Percentiles rank a stretch among this genome's conserved stretches.
phyloP scores from a whole-genome alignment of 176 grass and related monocot genomes.

The Tillandsia leiboldiana region DNA sequence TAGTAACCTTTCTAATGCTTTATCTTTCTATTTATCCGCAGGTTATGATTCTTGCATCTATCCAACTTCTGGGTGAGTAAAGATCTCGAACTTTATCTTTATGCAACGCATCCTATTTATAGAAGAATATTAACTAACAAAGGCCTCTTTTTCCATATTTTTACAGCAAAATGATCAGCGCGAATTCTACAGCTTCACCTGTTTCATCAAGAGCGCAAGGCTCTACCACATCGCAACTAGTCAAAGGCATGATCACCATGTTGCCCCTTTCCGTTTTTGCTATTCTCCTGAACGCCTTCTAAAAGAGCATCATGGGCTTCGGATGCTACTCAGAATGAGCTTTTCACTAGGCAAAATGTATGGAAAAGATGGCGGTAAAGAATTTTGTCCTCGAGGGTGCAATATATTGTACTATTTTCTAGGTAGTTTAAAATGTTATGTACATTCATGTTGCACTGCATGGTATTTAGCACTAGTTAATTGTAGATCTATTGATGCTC shows the following conservation, averaged over 20 bases:
- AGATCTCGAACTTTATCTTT: neutral
- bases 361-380: too few relatives aligned
- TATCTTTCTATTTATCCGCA: conserved; percentile 25
- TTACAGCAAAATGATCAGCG: conserved; percentile 51
- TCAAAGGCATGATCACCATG: conserved; percentile 1
- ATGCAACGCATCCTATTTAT: neutral
- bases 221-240: neutral
- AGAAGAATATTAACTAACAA: conserved; percentile 12
- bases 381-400: too few relatives aligned
- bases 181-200: conserved; percentile 45
- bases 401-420: too few relatives aligned
- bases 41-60: conserved; percentile 85
- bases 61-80: conserved; percentile 47
- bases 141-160: conserved; percentile 10
- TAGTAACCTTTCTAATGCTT: conserved; percentile 11
- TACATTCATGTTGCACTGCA: too few relatives aligned
- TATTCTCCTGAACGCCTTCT: conserved; percentile 26
- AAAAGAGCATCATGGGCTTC: conserved; percentile 11
- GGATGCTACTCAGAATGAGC: neutral
- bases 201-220: conserved; percentile 13
- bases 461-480: too few relatives aligned
- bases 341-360: neutral
- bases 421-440: too few relatives aligned
- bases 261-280: conserved; percentile 18
- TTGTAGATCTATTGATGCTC: too few relatives aligned